Conservation (phyloP, 1,284 basidiomycete species). For the Puccinia horiana region DNA sequence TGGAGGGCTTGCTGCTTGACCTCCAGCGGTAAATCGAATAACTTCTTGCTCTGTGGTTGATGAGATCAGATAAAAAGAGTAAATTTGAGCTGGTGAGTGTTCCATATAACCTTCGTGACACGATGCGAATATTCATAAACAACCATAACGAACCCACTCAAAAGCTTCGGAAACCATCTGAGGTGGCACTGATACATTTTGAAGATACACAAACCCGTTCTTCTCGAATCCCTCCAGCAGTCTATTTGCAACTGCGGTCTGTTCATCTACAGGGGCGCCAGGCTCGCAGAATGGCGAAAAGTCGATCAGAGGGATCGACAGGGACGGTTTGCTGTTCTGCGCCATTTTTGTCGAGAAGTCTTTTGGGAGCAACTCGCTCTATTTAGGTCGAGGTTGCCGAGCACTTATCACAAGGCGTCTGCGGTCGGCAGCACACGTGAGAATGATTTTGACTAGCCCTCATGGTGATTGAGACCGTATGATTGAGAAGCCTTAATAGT, state of each 20-base stretch:
- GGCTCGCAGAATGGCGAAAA: constrained; percentile 20
- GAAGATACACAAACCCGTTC: constrained; percentile 62
- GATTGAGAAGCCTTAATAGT: too few species aligned
- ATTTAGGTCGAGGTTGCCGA: too few species aligned
- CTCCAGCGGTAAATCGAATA: constrained; percentile 65
- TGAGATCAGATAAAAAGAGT: neutral
- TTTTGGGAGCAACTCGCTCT: neutral
- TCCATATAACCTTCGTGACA: too few species aligned
- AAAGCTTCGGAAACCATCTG: constrained; percentile 65
- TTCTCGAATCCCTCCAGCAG: constrained; percentile 59
- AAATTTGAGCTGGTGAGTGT: neutral
- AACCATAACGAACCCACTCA: constrained; percentile 60
- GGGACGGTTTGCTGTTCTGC: neutral
- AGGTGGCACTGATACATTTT: constrained; percentile 61
- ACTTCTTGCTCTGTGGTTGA: constrained; percentile 61
- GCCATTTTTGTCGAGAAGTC: neutral
- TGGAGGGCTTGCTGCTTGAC: constrained; percentile 66
- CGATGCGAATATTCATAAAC: neutral
- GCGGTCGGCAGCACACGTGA: too few species aligned
- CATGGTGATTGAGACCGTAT: too few species aligned
- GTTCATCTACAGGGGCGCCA: neutral
- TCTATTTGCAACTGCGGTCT: constrained; percentile 54
- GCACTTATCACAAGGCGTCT: too few species aligned
- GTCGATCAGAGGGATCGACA: constrained; percentile 14
- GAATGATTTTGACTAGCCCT: too few species aligned